Evolutionary conservation across 106 monocot genomes (phyloP).

Genomic region (Agapanthus africanus): DNA sequence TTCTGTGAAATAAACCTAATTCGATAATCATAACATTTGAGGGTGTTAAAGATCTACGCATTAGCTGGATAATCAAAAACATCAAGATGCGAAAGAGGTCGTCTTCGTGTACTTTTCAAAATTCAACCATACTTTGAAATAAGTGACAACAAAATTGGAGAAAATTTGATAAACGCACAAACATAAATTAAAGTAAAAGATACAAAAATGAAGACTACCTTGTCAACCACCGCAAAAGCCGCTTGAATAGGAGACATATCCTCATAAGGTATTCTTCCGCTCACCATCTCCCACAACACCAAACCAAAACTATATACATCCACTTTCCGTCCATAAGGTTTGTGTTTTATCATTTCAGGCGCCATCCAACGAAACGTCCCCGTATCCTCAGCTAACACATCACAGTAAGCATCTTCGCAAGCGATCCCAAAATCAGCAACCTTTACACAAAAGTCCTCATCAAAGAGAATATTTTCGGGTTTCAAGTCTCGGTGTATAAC

Average conservation of each 20-base stretch:
- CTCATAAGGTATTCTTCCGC: constrained; percentile 53
- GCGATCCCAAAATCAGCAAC: constrained; percentile 73
- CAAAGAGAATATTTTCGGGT: constrained; percentile 68
- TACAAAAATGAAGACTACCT: constrained; percentile 25
- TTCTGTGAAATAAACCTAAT: no score
- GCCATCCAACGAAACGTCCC: constrained; percentile 74
- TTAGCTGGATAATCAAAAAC: not conserved
- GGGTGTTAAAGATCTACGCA: not conserved
- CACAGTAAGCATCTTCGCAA: constrained; percentile 57
- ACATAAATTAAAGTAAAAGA: not conserved
- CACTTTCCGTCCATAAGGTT: constrained; percentile 55
- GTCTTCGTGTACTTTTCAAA: no score
- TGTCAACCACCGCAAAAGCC: constrained; percentile 58
- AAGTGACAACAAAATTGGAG: not conserved
- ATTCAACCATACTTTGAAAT: no score
- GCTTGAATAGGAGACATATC: constrained; percentile 51
- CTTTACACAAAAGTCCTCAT: constrained; percentile 46
- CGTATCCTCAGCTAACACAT: constrained; percentile 40
- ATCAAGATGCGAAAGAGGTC: no score
- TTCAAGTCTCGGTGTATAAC: constrained; percentile 65
- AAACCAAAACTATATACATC: constrained; percentile 74
- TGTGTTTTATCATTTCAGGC: constrained; percentile 73
- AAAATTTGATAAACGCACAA: not conserved
- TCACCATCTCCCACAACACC: constrained; percentile 62
- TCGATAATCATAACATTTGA: no score